Evolutionary conservation across 2,329 filamentous ascomycete genomes (phyloP), one percentile per base, ranked within the genome.

Genomic region (Ascochyta fabae): DNA sequence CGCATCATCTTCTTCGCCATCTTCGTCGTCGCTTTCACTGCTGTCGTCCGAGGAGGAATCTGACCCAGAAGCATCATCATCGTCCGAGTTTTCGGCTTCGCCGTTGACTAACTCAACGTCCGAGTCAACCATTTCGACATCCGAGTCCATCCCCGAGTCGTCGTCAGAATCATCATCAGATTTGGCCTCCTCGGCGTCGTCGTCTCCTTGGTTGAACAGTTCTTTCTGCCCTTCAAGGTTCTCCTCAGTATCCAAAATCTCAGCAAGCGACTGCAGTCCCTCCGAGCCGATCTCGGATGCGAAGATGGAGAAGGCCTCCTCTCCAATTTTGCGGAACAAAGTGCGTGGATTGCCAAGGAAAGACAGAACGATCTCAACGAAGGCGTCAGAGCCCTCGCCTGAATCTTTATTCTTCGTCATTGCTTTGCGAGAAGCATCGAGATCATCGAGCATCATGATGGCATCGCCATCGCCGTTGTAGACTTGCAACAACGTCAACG

Each of bases 391-490:
- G 9, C 61, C 67, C 29, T 70, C 63, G 5, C 54, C 46, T 52
- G 66, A 56, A 62, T 70, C 41, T 59, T 69, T 56, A 1, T 52
- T 79, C 75, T 65, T 85, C 68, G 67, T 84, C 72, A 71, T 84
- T 77, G 60, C 85, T 81, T 89, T 83, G 56, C 88, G 89, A 72
- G 89, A 92, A 56, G 88, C 81, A 62, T 89, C 85, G n/a, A 97
- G 81, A 65, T 97, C 94, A 49, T 90, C 85, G 8, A 97, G 79
- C 58, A 95, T 88, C 44, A 89, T 87, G 22, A 96, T 84, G 0
- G 92, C 91, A 70, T 98, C 95, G 0, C 89, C 83, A 56, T 96
- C 92, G 23, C 92, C 91, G 67, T 94, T 93, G 78, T 96, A 96
- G 8, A 96, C 83, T 73, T 97, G 92, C 51, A 98, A 82, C 13